phyloP scores from a whole-genome alignment of 2,329 filamentous ascomycete genomes.

The Fusarium sp. region DNA sequence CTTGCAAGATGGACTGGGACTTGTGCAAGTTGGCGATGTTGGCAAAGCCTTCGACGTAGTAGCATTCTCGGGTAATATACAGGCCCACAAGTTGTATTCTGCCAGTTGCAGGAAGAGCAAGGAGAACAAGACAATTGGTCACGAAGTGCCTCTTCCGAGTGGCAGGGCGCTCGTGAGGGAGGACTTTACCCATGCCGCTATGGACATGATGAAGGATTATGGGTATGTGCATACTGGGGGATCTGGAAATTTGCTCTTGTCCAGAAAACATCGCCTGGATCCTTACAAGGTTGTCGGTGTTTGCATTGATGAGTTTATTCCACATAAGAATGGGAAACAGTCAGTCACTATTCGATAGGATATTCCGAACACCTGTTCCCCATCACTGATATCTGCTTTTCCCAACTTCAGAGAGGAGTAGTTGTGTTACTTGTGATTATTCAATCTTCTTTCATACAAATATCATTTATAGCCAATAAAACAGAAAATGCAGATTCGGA shows the following conservation, averaged over 20 bases:
- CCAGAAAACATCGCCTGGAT: background rate
- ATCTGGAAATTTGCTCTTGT: background rate
- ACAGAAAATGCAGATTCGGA: too few species aligned
- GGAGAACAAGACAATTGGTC: accelerated
- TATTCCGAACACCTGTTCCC: accelerated
- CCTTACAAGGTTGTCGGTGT: accelerated
- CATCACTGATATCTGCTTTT: too few species aligned
- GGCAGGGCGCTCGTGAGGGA: background rate
- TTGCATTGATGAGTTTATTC: background rate
- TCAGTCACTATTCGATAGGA: background rate
- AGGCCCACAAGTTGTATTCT: background rate
- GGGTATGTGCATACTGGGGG: background rate
- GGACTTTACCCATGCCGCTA: background rate
- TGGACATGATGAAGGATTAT: background rate
- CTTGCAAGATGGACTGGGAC: background rate
- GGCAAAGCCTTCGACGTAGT: background rate
- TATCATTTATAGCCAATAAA: too few species aligned
- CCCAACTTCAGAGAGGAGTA: too few species aligned
- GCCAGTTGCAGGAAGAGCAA: background rate
- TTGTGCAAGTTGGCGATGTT: background rate
- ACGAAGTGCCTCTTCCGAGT: background rate
- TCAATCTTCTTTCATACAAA: too few species aligned
- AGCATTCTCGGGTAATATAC: background rate
- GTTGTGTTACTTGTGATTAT: too few species aligned
- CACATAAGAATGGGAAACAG: background rate